Evolutionary conservation across 2,329 filamentous ascomycete species (phyloP), one percentile per base, ranked within the genome.

Genomic region (Ilyonectria mors-panacis): DNA sequence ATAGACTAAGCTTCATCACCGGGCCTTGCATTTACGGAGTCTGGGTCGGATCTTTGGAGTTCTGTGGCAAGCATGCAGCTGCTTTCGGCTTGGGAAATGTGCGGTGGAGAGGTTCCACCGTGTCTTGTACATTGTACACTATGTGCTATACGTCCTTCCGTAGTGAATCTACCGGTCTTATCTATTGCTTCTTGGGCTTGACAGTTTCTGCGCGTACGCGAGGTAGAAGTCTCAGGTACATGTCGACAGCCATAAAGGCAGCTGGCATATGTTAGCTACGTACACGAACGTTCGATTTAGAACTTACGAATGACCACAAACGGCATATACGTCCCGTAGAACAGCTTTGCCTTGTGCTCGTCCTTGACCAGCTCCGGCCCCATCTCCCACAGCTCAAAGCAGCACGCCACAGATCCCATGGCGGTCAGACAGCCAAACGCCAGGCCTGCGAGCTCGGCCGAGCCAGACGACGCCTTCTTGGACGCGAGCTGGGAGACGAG

Each of bases 281-380:
- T 15, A 45, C 30, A 15, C 1, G 6, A 21, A 12, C 19, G 23
- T 5, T 51, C 15, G 6, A 19, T 8, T 2, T 0, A 0, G 9
- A 0, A 83, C 87, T 84, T 71, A 90, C 88, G 86, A 57, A 89
- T 77, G 1, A 85, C 75, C 12, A 85, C 76, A 78, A 86, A 90
- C 0, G 87, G 85, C 2, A 84, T 80, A 73, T 88, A 88, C 0
- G 87, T 78, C 17, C 85, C 83, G 61, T 81, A 84, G 5, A 87
- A 70, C 51, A 89, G 78, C 30, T 79, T 79, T 28, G 75, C 71
- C 81, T 87, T 88, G 71, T 85, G 77, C 58, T 81, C 79, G 0
- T 75, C 71, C 12, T 79, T 81, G 67, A 88, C 83, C 37, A 85
- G 71, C 3, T 78, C 80, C 0, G 80, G 76, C 9, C 86, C 85